Conservation (phyloP, 495 filamentous ascomycete species). For the Lentithecium fluviatile region DNA sequence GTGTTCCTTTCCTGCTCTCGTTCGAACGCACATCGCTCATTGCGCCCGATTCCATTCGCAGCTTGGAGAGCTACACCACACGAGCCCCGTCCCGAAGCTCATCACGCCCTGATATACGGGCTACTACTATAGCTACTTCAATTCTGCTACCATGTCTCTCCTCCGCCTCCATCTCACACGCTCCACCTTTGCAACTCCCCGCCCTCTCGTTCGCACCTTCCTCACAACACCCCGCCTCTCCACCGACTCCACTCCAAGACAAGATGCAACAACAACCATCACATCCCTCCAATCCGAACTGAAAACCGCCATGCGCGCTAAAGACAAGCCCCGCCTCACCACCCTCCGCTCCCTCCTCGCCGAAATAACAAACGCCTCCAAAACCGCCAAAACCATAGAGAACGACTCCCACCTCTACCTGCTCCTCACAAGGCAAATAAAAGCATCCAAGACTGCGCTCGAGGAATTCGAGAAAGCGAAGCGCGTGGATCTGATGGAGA, state of each 20-base stretch:
- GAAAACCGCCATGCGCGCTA: slow-evolving; percentile 61
- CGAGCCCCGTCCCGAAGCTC: too few relatives aligned
- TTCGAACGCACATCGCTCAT: too few relatives aligned
- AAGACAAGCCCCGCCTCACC: slow-evolving; percentile 55
- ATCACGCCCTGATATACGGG: too few relatives aligned
- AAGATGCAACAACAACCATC: slow-evolving; percentile 33
- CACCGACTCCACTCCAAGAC: neutral
- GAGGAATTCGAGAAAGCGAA: slow-evolving; percentile 53
- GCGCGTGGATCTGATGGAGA: slow-evolving; percentile 56
- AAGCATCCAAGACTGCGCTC: slow-evolving; percentile 51
- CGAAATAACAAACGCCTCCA: slow-evolving; percentile 62
- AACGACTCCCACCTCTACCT: slow-evolving; percentile 60
- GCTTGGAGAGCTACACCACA: too few relatives aligned
- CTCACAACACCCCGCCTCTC: slow-evolving; percentile 1
- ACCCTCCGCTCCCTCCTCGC: slow-evolving; percentile 62
- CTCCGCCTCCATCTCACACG: slow-evolving; percentile 12
- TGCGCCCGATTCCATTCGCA: too few relatives aligned
- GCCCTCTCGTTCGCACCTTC: slow-evolving; percentile 13
- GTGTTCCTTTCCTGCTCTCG: neutral
- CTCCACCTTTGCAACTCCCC: neutral
- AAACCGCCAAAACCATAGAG: slow-evolving; percentile 57
- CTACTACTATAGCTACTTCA: too few relatives aligned
- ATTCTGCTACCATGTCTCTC: slow-evolving; percentile 16
- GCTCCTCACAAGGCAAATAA: slow-evolving; percentile 56
- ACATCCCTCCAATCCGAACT: slow-evolving; percentile 56